These are phyloP conservation scores for Pythium rishiriense DNA, from an alignment of 352 stramenopile species.

Conservation along the genomic window DNA sequence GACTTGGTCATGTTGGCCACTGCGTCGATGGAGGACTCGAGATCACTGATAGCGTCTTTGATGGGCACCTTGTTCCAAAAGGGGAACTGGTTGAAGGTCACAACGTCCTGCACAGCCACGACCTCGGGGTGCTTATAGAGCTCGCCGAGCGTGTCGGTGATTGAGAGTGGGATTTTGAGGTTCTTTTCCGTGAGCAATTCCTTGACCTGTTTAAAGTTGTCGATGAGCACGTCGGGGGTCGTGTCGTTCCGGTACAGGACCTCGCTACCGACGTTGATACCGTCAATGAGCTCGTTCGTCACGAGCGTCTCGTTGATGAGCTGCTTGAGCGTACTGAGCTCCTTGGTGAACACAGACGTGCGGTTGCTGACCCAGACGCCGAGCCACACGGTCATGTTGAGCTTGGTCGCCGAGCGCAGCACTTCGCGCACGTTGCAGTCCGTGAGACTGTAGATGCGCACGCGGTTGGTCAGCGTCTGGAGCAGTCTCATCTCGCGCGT, in stretches of 20 bases:
- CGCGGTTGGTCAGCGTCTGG: slow-evolving; percentile 57
- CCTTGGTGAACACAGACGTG: slow-evolving; percentile 55
- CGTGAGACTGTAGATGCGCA: slow-evolving; percentile 79
- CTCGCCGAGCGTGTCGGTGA: slow-evolving; percentile 80
- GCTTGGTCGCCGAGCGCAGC: slow-evolving; percentile 55
- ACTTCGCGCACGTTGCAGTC: slow-evolving; percentile 76
- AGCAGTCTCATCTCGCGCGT: slow-evolving; percentile 60
- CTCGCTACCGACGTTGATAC: slow-evolving; percentile 83
- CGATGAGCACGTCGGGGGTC: slow-evolving; percentile 58
- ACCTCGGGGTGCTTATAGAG: slow-evolving; percentile 77
- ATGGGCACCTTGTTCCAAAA: slow-evolving; percentile 79
- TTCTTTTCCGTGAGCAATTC: slow-evolving; percentile 54
- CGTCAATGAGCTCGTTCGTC: slow-evolving; percentile 62
- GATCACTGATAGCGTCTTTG: slow-evolving; percentile 53
- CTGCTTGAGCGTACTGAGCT: slow-evolving; percentile 58
- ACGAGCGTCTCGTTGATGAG: slow-evolving; percentile 59
- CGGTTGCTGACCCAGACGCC: slow-evolving; percentile 82
- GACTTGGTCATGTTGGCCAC: slow-evolving; percentile 55
- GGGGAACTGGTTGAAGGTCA: slow-evolving; percentile 84
- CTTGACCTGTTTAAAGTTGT: slow-evolving; percentile 75
- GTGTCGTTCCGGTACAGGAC: slow-evolving; percentile 79
- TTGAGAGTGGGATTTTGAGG: slow-evolving; percentile 64
- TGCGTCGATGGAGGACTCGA: slow-evolving; percentile 67
- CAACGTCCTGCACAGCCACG: slow-evolving; percentile 66
- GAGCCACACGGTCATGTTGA: slow-evolving; percentile 77